Conservation (phyloP, 140 eudicot species). For the Ambrosia hybrid region DNA sequence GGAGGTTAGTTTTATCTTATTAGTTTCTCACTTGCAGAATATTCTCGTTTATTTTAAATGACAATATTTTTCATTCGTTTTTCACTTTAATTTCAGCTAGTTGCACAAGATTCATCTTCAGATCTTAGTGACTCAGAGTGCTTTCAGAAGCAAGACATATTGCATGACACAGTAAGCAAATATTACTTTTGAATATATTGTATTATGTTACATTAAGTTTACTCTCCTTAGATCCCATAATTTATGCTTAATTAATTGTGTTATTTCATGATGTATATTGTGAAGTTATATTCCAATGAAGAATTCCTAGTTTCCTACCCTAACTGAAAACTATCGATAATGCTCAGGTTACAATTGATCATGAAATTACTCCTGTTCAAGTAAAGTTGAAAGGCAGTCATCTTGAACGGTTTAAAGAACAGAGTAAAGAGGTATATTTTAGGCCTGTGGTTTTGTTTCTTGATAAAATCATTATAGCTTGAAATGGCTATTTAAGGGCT, state of each 20-base stretch:
- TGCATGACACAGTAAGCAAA: constrained; percentile 22
- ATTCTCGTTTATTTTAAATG: no score
- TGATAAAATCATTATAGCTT: neutral
- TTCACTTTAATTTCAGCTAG: no score
- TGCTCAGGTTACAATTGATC: constrained; percentile 12
- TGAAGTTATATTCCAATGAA: neutral
- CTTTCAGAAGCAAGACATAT: constrained; percentile 13
- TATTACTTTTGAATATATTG: neutral
- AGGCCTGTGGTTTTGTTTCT: neutral
- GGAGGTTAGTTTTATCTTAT: no score
- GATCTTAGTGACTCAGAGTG: constrained; percentile 6
- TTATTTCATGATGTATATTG: neutral
- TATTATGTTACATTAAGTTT: neutral
- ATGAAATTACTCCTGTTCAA: constrained; percentile 22
- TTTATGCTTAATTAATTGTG: neutral
- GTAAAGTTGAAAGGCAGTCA: neutral
- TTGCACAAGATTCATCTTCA: neutral
- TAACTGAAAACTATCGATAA: constrained; percentile 1
- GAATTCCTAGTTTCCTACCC: neutral
- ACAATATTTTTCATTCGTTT: no score
- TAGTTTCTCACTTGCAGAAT: no score
- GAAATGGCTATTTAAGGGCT: constrained; percentile 8
- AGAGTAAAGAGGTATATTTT: constrained; percentile 6
- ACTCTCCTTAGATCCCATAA: neutral
- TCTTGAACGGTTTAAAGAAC: constrained; percentile 19